phyloP scores from a whole-genome alignment of 148 eudicot species.

The Agrostemma githago region DNA sequence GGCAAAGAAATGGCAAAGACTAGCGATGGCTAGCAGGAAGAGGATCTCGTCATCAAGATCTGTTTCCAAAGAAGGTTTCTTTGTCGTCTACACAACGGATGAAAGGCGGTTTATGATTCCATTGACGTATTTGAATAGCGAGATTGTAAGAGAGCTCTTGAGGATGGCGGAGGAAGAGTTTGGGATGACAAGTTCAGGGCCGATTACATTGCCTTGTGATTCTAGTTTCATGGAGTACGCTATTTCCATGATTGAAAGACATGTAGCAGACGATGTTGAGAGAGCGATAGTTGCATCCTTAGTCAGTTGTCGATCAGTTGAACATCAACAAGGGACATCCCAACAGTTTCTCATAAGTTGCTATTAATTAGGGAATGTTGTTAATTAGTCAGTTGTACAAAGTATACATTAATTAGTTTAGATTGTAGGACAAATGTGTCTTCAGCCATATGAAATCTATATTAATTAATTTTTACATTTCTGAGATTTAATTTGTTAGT shows the following conservation, averaged over 20 bases:
- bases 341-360: neutral
- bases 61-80: slow-evolving; percentile 3
- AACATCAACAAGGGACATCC: slow-evolving; percentile 14
- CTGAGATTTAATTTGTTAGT: too few relatives aligned
- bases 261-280: neutral
- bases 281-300: slow-evolving; percentile 7
- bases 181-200: neutral
- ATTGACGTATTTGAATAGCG: slow-evolving; percentile 1
- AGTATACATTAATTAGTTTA: neutral
- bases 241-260: slow-evolving; percentile 12
- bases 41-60: slow-evolving; percentile 11
- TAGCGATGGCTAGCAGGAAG: slow-evolving; percentile 22
- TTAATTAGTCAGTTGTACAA: neutral
- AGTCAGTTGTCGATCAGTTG: slow-evolving; percentile 7
- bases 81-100: slow-evolving; percentile 19
- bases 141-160: slow-evolving; percentile 7
- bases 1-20: slow-evolving; percentile 27
- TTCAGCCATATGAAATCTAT: too few relatives aligned
- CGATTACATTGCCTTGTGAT: slow-evolving; percentile 7
- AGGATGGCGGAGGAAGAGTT: slow-evolving; percentile 16
- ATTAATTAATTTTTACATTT: too few relatives aligned
- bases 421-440: neutral
- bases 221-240: slow-evolving; percentile 11
- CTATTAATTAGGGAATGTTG: neutral
- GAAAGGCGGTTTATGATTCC: slow-evolving; percentile 16